Percentiles rank a stretch among this genome's conserved stretches.
Conservation (phyloP, 2,329 filamentous ascomycete genomes). For the Colletotrichum acutatum region DNA sequence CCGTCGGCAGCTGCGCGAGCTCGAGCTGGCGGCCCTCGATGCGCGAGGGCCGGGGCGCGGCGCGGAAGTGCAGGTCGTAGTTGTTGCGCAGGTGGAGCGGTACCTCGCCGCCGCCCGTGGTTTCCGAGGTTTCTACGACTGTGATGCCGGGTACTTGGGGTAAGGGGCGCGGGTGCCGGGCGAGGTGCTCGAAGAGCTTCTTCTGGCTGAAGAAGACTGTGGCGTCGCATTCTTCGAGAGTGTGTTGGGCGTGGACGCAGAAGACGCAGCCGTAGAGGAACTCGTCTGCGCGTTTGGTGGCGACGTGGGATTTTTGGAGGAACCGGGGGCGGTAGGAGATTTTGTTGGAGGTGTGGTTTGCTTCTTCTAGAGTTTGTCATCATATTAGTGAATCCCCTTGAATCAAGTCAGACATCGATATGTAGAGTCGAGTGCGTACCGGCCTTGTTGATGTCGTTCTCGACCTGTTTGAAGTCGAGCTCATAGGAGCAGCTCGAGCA, state of each 20-base stretch:
- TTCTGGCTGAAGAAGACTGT: constrained; percentile 67
- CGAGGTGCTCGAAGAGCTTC: constrained; percentile 63
- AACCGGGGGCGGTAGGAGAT: constrained; percentile 65
- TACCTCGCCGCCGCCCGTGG: constrained; percentile 35
- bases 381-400: not conserved
- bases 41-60: constrained; percentile 52
- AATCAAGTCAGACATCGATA: not conserved
- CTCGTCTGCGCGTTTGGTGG: constrained; percentile 61
- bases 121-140: constrained; percentile 56
- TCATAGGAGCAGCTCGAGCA: constrained; percentile 66
- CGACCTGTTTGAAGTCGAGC: constrained; percentile 63
- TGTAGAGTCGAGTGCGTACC: constrained; percentile 47
- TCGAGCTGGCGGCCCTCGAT: constrained; percentile 54
- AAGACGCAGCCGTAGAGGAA: constrained; percentile 66
- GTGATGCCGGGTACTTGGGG: constrained; percentile 60
- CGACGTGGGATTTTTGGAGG: constrained; percentile 66
- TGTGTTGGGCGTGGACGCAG: constrained; percentile 61
- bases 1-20: constrained; percentile 55
- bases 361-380: constrained; percentile 49
- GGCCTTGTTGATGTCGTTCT: constrained; percentile 60
- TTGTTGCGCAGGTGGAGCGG: constrained; percentile 56
- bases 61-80: constrained; percentile 63
- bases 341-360: constrained; percentile 57
- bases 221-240: constrained; percentile 63
- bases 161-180: constrained; percentile 64